phyloP scores from a whole-genome alignment of 1,284 basidiomycete genomes.

The Bondarzewia mesenterica region DNA sequence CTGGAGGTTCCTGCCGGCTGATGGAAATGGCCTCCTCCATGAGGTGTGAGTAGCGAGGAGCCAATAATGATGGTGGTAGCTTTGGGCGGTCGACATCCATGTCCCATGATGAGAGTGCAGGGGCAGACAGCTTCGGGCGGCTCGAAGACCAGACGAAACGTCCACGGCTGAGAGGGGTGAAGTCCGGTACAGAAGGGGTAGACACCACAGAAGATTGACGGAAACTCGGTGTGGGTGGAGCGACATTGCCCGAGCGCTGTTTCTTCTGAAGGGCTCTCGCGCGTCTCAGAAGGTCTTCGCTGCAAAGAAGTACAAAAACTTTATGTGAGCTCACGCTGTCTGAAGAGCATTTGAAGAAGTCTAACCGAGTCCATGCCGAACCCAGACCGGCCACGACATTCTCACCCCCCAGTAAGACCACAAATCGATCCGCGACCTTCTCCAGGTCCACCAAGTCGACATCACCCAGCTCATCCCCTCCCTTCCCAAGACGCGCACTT shows the following conservation, averaged over 20 bases:
- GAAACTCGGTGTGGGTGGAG: constrained; percentile 36
- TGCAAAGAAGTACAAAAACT: constrained; percentile 19
- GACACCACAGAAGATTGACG: constrained; percentile 11
- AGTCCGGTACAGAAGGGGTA: constrained; percentile 34
- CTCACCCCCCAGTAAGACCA: constrained; percentile 35
- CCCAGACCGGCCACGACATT: constrained; percentile 31
- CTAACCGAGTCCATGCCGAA: constrained; percentile 43
- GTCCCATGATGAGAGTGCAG: constrained; percentile 3
- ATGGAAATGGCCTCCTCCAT: constrained; percentile 42
- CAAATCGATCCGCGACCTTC: constrained; percentile 49
- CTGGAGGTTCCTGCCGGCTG: constrained; percentile 11
- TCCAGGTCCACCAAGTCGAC: constrained; percentile 42
- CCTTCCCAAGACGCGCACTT: constrained; percentile 21
- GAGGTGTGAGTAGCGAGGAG: constrained; percentile 50
- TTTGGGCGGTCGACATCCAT: constrained; percentile 8
- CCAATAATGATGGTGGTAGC: constrained; percentile 32
- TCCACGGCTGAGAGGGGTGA: constrained; percentile 31
- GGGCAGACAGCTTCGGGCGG: constrained; percentile 6
- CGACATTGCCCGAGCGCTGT: constrained; percentile 47
- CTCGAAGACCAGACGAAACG: background rate
- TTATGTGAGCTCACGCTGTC: background rate
- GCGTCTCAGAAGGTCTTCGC: constrained; percentile 46
- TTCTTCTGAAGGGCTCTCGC: constrained; percentile 52
- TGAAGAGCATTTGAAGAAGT: constrained; percentile 12
- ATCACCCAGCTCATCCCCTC: constrained; percentile 30